A percentile compares a stretch with the other conserved stretches of the same genome.
Conservation (phyloP, 805 yeast species). For the Komagataella pseudopastoris region DNA sequence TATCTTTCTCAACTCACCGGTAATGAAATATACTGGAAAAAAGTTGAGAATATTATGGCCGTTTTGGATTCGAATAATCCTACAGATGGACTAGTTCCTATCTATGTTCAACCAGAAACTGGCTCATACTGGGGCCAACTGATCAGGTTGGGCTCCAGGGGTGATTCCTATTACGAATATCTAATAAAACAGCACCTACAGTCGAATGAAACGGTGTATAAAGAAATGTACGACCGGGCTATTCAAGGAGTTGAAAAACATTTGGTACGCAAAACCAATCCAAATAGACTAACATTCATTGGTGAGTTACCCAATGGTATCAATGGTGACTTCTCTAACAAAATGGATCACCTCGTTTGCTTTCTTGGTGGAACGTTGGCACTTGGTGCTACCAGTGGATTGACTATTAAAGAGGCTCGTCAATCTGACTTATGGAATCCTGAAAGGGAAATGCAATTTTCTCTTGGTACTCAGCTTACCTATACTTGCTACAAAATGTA, state of each 20-base stretch:
- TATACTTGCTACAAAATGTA: slow-evolving; percentile 80
- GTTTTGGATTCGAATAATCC: slow-evolving; percentile 54
- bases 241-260: slow-evolving; percentile 65
- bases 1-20: slow-evolving; percentile 74
- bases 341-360: slow-evolving; percentile 91
- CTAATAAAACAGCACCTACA: slow-evolving; percentile 75
- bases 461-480: slow-evolving; percentile 61
- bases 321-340: slow-evolving; percentile 42
- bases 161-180: slow-evolving; percentile 89
- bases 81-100: slow-evolving; percentile 70
- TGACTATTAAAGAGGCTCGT: slow-evolving; percentile 39
- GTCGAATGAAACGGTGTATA: slow-evolving; percentile 53
- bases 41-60: slow-evolving; percentile 61
- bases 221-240: slow-evolving; percentile 65
- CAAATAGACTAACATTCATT: slow-evolving; percentile 49
- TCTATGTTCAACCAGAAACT: slow-evolving; percentile 59
- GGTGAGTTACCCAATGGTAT: slow-evolving; percentile 72
- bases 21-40: slow-evolving; percentile 64
- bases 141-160: slow-evolving; percentile 81
- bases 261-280: slow-evolving; percentile 45
- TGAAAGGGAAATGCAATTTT: slow-evolving; percentile 46
- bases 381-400: slow-evolving; percentile 78
- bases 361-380: slow-evolving; percentile 84
- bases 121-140: slow-evolving; percentile 52
- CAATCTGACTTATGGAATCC: slow-evolving; percentile 42